phyloP scores from a whole-genome alignment of 1,139 yeast species.

The Yamadazyma oceani region DNA sequence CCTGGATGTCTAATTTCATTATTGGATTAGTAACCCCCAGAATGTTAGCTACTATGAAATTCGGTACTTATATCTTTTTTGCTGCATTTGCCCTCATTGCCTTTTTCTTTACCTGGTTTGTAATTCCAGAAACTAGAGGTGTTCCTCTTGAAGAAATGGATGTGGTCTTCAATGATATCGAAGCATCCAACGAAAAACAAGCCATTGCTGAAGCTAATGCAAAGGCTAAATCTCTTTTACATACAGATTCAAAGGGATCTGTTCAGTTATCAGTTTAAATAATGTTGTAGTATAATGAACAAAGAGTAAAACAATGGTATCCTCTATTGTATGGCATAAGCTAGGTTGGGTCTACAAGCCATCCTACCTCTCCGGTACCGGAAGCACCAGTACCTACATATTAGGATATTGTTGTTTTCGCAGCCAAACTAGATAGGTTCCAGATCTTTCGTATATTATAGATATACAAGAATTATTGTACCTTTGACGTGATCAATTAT shows the following conservation, averaged over 20 bases:
- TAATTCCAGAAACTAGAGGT: slow-evolving; percentile 33
- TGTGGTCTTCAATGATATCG: slow-evolving; percentile 21
- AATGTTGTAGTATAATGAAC: neutral
- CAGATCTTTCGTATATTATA: too few species aligned
- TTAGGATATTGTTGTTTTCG: too few species aligned
- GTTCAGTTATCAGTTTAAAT: neutral
- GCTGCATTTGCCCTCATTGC: slow-evolving; percentile 24
- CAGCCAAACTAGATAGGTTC: too few species aligned
- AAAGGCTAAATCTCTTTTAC: slow-evolving; percentile 5
- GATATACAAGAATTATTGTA: too few species aligned
- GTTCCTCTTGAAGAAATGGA: slow-evolving; percentile 33
- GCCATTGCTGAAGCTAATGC: slow-evolving; percentile 11
- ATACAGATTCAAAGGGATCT: slow-evolving; percentile 1
- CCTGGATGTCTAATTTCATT: slow-evolving; percentile 37
- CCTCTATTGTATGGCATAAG: too few species aligned
- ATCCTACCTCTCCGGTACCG: too few species aligned
- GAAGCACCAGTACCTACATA: too few species aligned
- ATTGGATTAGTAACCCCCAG: slow-evolving; percentile 31
- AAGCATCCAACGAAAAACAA: slow-evolving; percentile 13
- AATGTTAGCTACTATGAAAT: slow-evolving; percentile 23
- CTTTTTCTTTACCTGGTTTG: slow-evolving; percentile 22
- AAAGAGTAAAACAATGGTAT: too few species aligned
- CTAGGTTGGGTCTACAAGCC: too few species aligned
- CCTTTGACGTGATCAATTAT: too few species aligned
- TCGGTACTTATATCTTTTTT: slow-evolving; percentile 27